Conservation (phyloP, 2,329 filamentous ascomycete species). For the Neofusicoccum cordaticola region DNA sequence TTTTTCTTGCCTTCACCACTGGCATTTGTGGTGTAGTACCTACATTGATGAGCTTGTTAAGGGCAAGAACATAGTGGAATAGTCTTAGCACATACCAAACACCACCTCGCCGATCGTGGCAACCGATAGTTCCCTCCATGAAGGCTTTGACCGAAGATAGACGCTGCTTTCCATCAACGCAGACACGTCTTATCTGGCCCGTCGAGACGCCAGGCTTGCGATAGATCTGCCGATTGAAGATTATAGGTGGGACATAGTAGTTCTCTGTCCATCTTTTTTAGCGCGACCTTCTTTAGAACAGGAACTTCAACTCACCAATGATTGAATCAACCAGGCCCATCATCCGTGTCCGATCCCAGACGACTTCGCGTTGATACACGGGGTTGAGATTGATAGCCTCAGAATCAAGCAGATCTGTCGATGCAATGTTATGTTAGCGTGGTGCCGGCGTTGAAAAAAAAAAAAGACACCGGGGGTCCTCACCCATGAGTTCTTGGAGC, state of each 20-base stretch:
- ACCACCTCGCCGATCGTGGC: constrained; percentile 32
- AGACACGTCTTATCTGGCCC: constrained; percentile 32
- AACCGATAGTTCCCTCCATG: constrained; percentile 44
- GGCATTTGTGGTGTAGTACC: background rate
- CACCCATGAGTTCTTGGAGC: background rate
- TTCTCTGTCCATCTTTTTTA: constrained; percentile 27
- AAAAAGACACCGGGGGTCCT: background rate
- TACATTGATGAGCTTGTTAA: background rate
- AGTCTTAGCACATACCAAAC: background rate
- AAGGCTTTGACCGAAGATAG: constrained; percentile 47
- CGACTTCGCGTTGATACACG: constrained; percentile 48
- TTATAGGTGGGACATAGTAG: constrained; percentile 48
- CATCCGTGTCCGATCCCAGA: constrained; percentile 42
- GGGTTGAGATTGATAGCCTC: constrained; percentile 41
- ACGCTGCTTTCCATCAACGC: constrained; percentile 50
- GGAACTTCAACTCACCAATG: constrained; percentile 26
- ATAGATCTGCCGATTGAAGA: constrained; percentile 40
- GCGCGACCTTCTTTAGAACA: background rate
- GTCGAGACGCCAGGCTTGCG: constrained; percentile 16
- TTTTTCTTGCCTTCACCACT: background rate
- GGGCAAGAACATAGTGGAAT: too few species aligned
- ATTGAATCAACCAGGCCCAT: constrained; percentile 33
- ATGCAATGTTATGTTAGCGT: background rate
- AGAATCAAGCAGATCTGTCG: constrained; percentile 21
- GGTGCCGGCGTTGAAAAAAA: too few species aligned